A percentile compares a stretch with the other conserved stretches of the same genome.
Conservation (phyloP, 2,329 filamentous ascomycete genomes). For the Fusarium dlaminii region DNA sequence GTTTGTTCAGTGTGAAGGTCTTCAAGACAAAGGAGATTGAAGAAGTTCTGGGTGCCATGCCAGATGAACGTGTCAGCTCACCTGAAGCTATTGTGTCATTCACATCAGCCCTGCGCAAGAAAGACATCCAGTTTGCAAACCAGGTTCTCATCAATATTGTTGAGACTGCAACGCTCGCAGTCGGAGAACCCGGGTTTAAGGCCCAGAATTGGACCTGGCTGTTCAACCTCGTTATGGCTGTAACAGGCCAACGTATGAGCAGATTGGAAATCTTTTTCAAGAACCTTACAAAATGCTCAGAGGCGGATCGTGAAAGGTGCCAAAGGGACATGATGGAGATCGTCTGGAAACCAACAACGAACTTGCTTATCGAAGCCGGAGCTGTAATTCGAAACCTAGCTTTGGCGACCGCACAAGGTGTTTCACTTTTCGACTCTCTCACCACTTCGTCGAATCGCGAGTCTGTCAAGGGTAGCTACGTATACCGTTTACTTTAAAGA, state of each 20-base stretch:
- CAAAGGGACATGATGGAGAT: slow-evolving; percentile 10
- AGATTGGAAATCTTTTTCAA: background rate
- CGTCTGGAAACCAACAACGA: slow-evolving; percentile 47
- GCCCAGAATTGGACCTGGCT: slow-evolving; percentile 3
- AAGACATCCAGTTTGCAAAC: slow-evolving; percentile 18
- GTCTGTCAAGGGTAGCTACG: slow-evolving; percentile 15
- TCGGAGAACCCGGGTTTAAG: slow-evolving; percentile 23
- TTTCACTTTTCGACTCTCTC: background rate
- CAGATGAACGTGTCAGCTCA: background rate
- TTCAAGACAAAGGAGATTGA: slow-evolving; percentile 31
- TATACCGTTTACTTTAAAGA: slow-evolving; percentile 7
- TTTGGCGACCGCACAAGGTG: background rate
- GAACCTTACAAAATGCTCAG: background rate
- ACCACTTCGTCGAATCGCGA: background rate
- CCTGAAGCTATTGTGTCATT: background rate
- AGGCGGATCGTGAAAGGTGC: background rate
- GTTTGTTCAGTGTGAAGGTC: slow-evolving; percentile 20
- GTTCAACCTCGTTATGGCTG: slow-evolving; percentile 2
- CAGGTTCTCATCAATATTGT: slow-evolving; percentile 23
- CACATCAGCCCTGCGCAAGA: background rate
- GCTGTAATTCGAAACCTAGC: slow-evolving; percentile 14
- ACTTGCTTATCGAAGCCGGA: slow-evolving; percentile 40
- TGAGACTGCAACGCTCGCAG: slow-evolving; percentile 20
- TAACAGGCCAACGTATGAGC: slow-evolving; percentile 5
- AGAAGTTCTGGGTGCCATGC: slow-evolving; percentile 29